Base-by-base conservation (phyloP, 2,329 filamentous ascomycete species). In the Colletotrichum plurivorum region DNA sequence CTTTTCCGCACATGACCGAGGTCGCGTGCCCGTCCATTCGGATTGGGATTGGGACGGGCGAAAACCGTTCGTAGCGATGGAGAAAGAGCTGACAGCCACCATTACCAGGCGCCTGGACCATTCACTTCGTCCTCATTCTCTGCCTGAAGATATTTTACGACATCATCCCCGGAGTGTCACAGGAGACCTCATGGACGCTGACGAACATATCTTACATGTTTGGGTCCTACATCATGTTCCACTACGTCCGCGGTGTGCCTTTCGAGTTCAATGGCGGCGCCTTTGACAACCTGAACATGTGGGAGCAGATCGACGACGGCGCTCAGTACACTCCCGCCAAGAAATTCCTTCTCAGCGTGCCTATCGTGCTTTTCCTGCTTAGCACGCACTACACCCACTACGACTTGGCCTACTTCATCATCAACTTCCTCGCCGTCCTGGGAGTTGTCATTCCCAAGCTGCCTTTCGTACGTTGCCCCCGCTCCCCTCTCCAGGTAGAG, bases 271-370 rank as follows among this genome's bases (percentile, higher is more conserved):
- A 99, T 79, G 92, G 94, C 65, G 96, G 96, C 69, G 96, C 96
- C 75, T 99, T 98, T 82, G 96, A 99, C 87, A 98, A 99, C 82
- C 88, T 99, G 78, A 99, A 98, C 85, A 98, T 99, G 96, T 99
- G 96, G 96, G 96, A 99, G 85, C 96, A 99, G 84, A 99, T 99
- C 80, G 96, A 99, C 85, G 97, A 98, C 77, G 96, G 96, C 54
- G 96, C 96, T 75, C 96, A 99, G 81, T 99, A 98, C 84, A 99
- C 96, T 1, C 96, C 96, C 4, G 94, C 96, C 73, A 99, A 99
- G 87, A 99, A 99, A 83, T 99, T 99, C 78, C 87, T 99, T 69
- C 90, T 98, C 75, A 94, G 92, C 76, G 95, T 98, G 41, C 96
- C 96, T 46, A 97, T 99, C 76, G 88, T 95, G 72, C 88, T 99